Conservation (phyloP, 371 early-diverging fungal species). For the Chytridium lagenaria region DNA sequence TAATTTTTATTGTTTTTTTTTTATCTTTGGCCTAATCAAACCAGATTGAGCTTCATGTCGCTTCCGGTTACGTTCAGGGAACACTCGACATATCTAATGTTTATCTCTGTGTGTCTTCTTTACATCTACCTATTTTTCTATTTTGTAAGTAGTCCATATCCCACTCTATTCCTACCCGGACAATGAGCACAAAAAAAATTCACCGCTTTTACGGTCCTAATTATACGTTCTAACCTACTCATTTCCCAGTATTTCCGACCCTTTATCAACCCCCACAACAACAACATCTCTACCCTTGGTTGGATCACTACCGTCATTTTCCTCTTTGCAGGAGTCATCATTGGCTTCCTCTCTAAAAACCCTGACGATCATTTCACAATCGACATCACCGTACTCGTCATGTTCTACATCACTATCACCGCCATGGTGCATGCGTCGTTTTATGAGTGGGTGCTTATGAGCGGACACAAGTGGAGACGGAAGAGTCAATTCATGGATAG, state of each 20-base stretch:
- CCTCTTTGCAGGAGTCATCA: constrained; percentile 38
- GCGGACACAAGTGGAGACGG: neutral
- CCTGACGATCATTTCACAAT: constrained; percentile 24
- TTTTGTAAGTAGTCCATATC: constrained; percentile 18
- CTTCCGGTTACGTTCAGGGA: constrained; percentile 27
- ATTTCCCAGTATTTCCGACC: constrained; percentile 24
- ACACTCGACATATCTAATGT: constrained; percentile 31
- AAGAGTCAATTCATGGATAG: neutral
- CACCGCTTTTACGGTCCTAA: no score
- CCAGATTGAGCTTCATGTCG: constrained; percentile 29
- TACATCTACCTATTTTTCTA: constrained; percentile 26
- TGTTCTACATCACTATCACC: constrained; percentile 12
- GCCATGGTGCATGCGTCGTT: constrained; percentile 24
- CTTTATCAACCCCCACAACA: constrained; percentile 13
- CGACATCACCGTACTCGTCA: neutral
- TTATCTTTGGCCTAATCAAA: neutral
- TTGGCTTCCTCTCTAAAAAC: constrained; percentile 18
- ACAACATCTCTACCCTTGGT: constrained; percentile 30
- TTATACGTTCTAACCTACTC: neutral
- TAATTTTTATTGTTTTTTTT: neutral
- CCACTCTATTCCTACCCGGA: no score
- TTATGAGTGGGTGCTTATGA: constrained; percentile 12
- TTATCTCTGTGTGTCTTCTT: constrained; percentile 28
- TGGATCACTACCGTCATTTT: constrained; percentile 38
- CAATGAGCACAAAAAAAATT: neutral